A percentile compares a stretch with the other conserved stretches of the same genome.
Evolutionary conservation across 2,329 filamentous ascomycete genomes (phyloP).

Genomic region (Paecilomyces variotii): DNA sequence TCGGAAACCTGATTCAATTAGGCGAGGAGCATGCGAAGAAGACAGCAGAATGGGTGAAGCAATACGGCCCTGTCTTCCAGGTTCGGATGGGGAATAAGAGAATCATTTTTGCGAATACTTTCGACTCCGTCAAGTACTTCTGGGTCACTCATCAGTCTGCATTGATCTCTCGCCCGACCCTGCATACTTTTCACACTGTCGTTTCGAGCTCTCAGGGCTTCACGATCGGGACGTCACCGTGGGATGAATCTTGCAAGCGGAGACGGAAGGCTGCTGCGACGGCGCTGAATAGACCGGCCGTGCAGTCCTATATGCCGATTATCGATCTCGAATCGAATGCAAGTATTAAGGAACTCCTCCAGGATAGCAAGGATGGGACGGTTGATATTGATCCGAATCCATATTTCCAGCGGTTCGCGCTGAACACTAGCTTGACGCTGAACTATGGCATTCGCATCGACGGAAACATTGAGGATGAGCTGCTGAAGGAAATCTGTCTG

Average conservation of each 20-base stretch:
- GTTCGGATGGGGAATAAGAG: constrained; percentile 34
- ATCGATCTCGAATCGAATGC: constrained; percentile 67
- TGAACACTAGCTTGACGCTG: constrained; percentile 69
- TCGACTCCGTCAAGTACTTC: constrained; percentile 61
- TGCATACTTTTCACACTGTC: constrained; percentile 75
- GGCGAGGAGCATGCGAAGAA: constrained; percentile 50
- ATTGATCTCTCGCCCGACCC: constrained; percentile 66
- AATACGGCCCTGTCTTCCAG: constrained; percentile 59
- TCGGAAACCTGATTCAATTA: constrained; percentile 56
- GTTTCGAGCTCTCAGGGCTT: constrained; percentile 70
- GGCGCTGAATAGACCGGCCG: constrained; percentile 66
- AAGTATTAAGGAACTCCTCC: constrained; percentile 63
- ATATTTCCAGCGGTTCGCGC: constrained; percentile 66
- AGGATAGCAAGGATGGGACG: constrained; percentile 54
- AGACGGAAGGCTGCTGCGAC: constrained; percentile 72
- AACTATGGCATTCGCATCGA: constrained; percentile 73
- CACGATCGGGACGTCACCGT: constrained; percentile 76
- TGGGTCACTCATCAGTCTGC: constrained; percentile 75
- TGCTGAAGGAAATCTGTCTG: constrained; percentile 65
- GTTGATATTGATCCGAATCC: constrained; percentile 61
- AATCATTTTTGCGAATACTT: constrained; percentile 71
- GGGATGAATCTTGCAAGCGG: constrained; percentile 72
- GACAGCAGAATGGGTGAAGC: constrained; percentile 49
- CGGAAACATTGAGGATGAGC: constrained; percentile 57
- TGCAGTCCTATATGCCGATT: constrained; percentile 74